These are phyloP conservation scores for Areca catechu DNA, from an alignment of 176 grass and related monocot genomes.

Conservation along the genomic window DNA sequence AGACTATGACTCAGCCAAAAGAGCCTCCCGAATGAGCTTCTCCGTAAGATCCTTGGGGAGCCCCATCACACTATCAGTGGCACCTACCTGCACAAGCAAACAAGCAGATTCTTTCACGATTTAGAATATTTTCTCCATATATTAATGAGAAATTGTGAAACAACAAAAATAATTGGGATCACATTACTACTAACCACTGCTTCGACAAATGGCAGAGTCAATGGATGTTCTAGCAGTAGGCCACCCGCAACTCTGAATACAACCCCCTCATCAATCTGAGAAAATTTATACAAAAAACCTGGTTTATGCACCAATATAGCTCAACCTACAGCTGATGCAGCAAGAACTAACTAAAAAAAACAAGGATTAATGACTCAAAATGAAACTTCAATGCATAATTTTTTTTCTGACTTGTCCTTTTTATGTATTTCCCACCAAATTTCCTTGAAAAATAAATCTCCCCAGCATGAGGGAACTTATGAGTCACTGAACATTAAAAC, in stretches of 20 bases:
- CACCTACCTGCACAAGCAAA: conserved; percentile 40
- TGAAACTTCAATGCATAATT: too few relatives aligned
- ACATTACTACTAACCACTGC: conserved; percentile 52
- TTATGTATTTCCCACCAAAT: too few relatives aligned
- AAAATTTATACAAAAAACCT: not conserved
- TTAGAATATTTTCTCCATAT: not conserved
- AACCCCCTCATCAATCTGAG: conserved; percentile 72
- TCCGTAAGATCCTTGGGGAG: conserved; percentile 61
- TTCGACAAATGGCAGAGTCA: conserved; percentile 81
- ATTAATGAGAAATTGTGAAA: not conserved
- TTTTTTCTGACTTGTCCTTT: too few relatives aligned
- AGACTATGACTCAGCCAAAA: conserved; percentile 14
- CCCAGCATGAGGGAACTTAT: too few relatives aligned
- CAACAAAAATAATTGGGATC: not conserved
- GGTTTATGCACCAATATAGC: too few relatives aligned
- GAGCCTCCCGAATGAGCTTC: conserved; percentile 49
- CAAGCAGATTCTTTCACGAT: too few relatives aligned
- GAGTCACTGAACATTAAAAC: too few relatives aligned
- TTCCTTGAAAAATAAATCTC: too few relatives aligned
- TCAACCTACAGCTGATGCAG: too few relatives aligned
- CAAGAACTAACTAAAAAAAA: not conserved
- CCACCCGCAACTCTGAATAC: conserved; percentile 88
- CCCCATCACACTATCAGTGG: conserved; percentile 83
- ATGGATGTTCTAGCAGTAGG: conserved; percentile 78
- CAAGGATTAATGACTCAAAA: too few relatives aligned